These are phyloP conservation scores for Xylariales sp. DNA, from an alignment of 2,329 filamentous ascomycete genomes.

Conservation along the genomic window DNA sequence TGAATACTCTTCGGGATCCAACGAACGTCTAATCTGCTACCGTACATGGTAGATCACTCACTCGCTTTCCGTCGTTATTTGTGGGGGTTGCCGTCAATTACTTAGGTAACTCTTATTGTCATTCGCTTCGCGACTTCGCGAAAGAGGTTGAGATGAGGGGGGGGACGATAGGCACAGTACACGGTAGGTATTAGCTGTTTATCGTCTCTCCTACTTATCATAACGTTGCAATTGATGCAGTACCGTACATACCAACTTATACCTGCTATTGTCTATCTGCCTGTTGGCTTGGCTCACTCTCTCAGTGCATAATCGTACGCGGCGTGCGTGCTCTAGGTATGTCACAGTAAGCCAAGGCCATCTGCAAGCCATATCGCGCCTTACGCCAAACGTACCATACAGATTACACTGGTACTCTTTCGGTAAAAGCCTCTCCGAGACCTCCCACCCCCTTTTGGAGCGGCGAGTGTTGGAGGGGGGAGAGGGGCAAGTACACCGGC, in stretches of 20 bases:
- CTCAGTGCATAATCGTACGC: conserved; percentile 24
- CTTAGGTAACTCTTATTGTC: conserved; percentile 18
- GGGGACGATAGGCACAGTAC: not conserved
- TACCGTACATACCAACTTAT: not conserved
- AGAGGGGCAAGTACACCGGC: not conserved
- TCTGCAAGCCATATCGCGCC: conserved; percentile 21
- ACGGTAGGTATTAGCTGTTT: not conserved
- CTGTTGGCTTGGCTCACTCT: conserved; percentile 6
- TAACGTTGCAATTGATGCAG: conserved; percentile 22
- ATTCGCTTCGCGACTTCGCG: not conserved
- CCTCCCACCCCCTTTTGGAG: conserved; percentile 16
- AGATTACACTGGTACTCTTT: conserved; percentile 18
- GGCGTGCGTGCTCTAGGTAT: not conserved
- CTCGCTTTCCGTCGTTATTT: not conserved
- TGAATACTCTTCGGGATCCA: not conserved
- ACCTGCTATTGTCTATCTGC: conserved; percentile 18
- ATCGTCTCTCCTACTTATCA: not conserved
- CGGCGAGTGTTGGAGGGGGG: not conserved
- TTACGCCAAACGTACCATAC: conserved; percentile 1
- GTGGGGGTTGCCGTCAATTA: conserved; percentile 14
- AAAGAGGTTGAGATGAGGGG: conserved; percentile 7
- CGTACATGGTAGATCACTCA: not conserved
- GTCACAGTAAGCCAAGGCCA: conserved; percentile 30
- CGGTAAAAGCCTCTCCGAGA: conserved; percentile 28
- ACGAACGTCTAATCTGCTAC: not conserved